Evolutionary conservation across 495 filamentous ascomycete species (phyloP).

Genomic region (Penicillium cosmopolitanum): DNA sequence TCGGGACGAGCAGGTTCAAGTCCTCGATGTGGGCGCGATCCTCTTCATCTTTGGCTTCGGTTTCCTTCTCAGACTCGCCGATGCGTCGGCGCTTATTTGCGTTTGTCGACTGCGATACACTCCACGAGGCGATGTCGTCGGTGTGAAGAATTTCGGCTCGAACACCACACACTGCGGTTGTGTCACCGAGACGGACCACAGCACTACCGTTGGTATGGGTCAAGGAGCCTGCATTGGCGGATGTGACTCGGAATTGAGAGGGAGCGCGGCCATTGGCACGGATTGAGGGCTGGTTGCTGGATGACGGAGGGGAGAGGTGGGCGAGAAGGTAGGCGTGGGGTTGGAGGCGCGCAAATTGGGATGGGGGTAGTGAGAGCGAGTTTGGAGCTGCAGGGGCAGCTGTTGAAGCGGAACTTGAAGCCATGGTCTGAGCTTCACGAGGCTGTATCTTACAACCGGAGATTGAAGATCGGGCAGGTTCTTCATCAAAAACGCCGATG

Average conservation of each 20-base stretch:
- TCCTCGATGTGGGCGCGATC: slow-evolving; percentile 60
- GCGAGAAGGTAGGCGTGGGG: slow-evolving; percentile 88
- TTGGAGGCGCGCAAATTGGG: slow-evolving; percentile 86
- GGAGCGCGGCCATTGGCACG: slow-evolving; percentile 81
- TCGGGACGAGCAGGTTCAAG: slow-evolving; percentile 82
- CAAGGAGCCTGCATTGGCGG: slow-evolving; percentile 76
- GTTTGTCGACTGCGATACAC: slow-evolving; percentile 36
- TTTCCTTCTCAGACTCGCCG: slow-evolving; percentile 22
- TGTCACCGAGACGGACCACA: slow-evolving; percentile 85
- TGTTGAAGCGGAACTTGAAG: slow-evolving; percentile 23
- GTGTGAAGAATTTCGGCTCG: slow-evolving; percentile 82
- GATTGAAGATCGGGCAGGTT: slow-evolving; percentile 3
- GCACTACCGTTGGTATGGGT: slow-evolving; percentile 88
- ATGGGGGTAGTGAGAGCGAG: slow-evolving; percentile 71
- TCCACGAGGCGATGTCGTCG: slow-evolving; percentile 67
- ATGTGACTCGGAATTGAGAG: slow-evolving; percentile 66
- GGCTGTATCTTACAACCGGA: neutral
- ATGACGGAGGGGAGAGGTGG: slow-evolving; percentile 68
- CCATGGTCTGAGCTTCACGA: slow-evolving; percentile 24
- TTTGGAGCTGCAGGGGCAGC: slow-evolving; percentile 35
- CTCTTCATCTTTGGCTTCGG: slow-evolving; percentile 35
- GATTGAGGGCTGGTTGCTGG: slow-evolving; percentile 56
- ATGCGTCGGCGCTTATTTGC: slow-evolving; percentile 38
- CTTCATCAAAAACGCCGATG: slow-evolving; percentile 29
- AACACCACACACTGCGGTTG: slow-evolving; percentile 88